phyloP scores from a whole-genome alignment of 805 yeast genomes.

The Kluyveromyces nonfermentans region DNA sequence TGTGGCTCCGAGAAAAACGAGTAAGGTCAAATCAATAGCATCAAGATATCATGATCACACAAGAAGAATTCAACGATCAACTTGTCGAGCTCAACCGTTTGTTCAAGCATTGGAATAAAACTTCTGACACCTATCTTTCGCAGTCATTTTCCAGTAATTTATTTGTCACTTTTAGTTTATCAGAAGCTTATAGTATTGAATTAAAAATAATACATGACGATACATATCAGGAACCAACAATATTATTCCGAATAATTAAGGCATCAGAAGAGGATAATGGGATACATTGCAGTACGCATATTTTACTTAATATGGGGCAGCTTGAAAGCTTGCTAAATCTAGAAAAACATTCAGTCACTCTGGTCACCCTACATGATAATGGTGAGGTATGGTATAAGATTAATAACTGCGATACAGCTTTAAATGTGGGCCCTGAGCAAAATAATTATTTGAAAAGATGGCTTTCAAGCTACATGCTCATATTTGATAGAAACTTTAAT shows the following conservation, averaged over 20 bases:
- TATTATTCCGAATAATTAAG: constrained; percentile 15
- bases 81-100: neutral
- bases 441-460: constrained; percentile 18
- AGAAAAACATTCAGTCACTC: neutral
- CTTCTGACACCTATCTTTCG: neutral
- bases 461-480: constrained; percentile 13
- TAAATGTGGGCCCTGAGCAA: constrained; percentile 14
- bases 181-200: constrained; percentile 8
- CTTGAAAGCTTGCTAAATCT: neutral
- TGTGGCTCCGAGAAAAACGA: too few relatives aligned
- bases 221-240: constrained; percentile 18
- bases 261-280: constrained; percentile 1
- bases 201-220: constrained; percentile 13
- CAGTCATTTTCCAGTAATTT: neutral
- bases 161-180: neutral
- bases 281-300: constrained; percentile 1
- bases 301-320: neutral
- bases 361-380: neutral
- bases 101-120: neutral
- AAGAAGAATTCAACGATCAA: neutral
- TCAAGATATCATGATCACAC: neutral
- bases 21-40: too few relatives aligned
- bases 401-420: constrained; percentile 24
- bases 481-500: constrained; percentile 5
- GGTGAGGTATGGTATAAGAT: constrained; percentile 18